These are phyloP conservation scores for Ceriops decandra DNA, from an alignment of 345 rosid genomes.

Conservation along the genomic window DNA sequence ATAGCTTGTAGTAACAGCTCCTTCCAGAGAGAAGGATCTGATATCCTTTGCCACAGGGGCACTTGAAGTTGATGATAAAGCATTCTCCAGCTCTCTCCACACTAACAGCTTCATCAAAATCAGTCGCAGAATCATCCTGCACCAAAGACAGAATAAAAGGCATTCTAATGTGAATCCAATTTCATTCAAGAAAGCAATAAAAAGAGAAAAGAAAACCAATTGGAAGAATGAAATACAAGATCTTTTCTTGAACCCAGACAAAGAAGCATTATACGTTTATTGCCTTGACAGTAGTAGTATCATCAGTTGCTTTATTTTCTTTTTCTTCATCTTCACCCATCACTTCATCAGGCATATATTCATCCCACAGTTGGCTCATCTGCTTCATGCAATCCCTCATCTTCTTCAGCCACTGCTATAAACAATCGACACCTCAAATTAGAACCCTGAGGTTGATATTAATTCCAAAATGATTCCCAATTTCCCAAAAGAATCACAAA, in stretches of 20 bases:
- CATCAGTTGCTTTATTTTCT: constrained; percentile 8
- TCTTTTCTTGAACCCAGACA: too few species aligned
- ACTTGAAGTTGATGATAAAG: constrained; percentile 36
- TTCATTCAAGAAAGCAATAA: too few species aligned
- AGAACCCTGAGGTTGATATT: too few species aligned
- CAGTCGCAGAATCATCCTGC: constrained; percentile 23
- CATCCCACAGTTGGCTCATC: constrained; percentile 37
- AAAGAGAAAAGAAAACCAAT: too few species aligned
- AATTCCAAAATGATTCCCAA: too few species aligned
- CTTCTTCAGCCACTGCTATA: constrained; percentile 36
- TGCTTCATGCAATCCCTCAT: constrained; percentile 36
- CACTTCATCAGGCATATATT: constrained; percentile 10
- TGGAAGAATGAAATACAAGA: too few species aligned
- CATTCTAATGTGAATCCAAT: too few species aligned
- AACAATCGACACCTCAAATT: neutral
- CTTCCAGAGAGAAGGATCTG: constrained; percentile 40
- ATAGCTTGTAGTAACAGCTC: constrained; percentile 52
- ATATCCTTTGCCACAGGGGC: constrained; percentile 46
- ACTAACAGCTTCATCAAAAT: constrained; percentile 41
- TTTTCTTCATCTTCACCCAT: constrained; percentile 1
- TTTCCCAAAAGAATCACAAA: too few species aligned
- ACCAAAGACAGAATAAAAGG: neutral
- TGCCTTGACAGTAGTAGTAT: too few species aligned
- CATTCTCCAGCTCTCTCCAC: constrained; percentile 45
- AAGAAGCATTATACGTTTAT: too few species aligned